These are phyloP conservation scores for Bipolaris gigantea DNA, from an alignment of 2,329 filamentous ascomycete genomes.

Conservation along the genomic window DNA sequence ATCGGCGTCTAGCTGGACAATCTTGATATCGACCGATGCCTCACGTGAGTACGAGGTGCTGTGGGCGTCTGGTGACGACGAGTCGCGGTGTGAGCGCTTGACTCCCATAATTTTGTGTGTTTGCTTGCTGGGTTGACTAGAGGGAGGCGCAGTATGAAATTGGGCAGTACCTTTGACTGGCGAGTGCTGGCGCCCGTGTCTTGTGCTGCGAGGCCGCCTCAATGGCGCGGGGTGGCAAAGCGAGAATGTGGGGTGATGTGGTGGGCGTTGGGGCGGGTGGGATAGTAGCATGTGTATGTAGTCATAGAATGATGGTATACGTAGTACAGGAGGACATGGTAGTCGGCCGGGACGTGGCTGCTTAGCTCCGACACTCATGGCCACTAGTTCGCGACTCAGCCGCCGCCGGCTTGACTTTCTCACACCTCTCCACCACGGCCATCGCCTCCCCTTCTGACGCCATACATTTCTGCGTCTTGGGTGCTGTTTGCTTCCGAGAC, in stretches of 20 bases:
- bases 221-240: not conserved
- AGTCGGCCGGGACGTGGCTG: not conserved
- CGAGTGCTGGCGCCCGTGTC: constrained; percentile 2
- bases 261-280: not conserved
- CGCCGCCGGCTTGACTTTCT: constrained; percentile 16
- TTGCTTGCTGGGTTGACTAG: constrained; percentile 14
- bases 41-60: constrained; percentile 35
- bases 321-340: not conserved
- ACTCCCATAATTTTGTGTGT: constrained; percentile 50
- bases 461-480: constrained; percentile 25
- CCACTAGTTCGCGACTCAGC: constrained; percentile 15
- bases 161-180: constrained; percentile 32
- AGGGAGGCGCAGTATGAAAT: constrained; percentile 20
- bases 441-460: constrained; percentile 18
- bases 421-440: constrained; percentile 15
- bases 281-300: too few species aligned
- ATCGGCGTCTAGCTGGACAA: constrained; percentile 58
- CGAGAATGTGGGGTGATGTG: not conserved
- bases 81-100: constrained; percentile 62
- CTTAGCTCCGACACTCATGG: constrained; percentile 14
- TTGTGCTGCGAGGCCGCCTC: constrained; percentile 11
- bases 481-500: constrained; percentile 30
- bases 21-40: constrained; percentile 44
- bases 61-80: constrained; percentile 47
- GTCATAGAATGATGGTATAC: too few species aligned